Percentiles rank a stretch among this genome's conserved stretches.
Conservation (phyloP, 2,329 filamentous ascomycete genomes). For the Colletotrichum magnum region DNA sequence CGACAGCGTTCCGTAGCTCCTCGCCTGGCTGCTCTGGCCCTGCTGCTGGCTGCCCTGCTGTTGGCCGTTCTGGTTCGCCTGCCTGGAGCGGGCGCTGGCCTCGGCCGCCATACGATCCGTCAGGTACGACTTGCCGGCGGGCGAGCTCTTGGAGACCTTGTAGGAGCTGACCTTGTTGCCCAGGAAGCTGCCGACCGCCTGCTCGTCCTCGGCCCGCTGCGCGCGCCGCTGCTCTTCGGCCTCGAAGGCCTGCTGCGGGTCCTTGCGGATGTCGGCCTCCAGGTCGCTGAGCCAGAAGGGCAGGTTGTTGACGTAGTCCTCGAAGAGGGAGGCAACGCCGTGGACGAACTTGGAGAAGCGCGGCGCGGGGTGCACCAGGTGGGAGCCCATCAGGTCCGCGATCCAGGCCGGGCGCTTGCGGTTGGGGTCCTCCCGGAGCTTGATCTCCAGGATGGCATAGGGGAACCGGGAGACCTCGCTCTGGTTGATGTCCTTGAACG, state of each 20-base stretch:
- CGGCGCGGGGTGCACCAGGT: conserved; percentile 90
- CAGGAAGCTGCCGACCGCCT: conserved; percentile 90
- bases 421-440: conserved; percentile 77
- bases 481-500: conserved; percentile 88
- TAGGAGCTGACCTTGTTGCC: conserved; percentile 70
- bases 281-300: conserved; percentile 96
- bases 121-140: conserved; percentile 76
- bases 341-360: conserved; percentile 98
- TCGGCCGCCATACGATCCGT: conserved; percentile 68
- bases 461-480: conserved; percentile 94
- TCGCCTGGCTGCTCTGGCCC: conserved; percentile 46
- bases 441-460: conserved; percentile 92
- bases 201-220: conserved; percentile 86
- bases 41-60: conserved; percentile 51
- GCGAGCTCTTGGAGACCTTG: conserved; percentile 75
- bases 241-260: conserved; percentile 91
- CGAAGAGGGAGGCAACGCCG: conserved; percentile 90
- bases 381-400: conserved; percentile 90
- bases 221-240: conserved; percentile 89
- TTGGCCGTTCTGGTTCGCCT: conserved; percentile 45
- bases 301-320: conserved; percentile 95
- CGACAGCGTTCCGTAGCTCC: conserved; percentile 70
- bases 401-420: conserved; percentile 87
- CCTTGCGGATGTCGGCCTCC: conserved; percentile 93
- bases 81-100: conserved; percentile 47